These are phyloP conservation scores for Hyphopichia khmerensis DNA, from an alignment of 1,139 yeast genomes.

Conservation along the genomic window DNA sequence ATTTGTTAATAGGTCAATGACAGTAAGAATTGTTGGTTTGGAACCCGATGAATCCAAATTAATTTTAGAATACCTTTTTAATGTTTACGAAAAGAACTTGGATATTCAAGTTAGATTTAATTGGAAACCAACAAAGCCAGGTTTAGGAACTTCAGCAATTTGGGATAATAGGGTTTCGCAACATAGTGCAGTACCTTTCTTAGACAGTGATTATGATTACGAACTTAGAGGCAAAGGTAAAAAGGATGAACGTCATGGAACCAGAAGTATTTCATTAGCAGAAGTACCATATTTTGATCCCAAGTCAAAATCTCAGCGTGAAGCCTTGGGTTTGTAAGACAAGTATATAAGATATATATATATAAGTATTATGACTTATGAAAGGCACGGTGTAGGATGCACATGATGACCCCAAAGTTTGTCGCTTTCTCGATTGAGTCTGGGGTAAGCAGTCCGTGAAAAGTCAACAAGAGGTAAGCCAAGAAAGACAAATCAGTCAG, in stretches of 20 bases:
- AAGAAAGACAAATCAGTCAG: no score
- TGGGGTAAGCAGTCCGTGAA: no score
- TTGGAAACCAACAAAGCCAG: slow-evolving; percentile 46
- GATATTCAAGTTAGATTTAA: slow-evolving; percentile 54
- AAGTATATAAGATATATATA: background rate
- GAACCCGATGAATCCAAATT: slow-evolving; percentile 30
- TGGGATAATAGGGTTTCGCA: slow-evolving; percentile 60
- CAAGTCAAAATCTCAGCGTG: slow-evolving; percentile 53
- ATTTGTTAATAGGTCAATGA: slow-evolving; percentile 37
- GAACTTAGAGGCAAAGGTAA: slow-evolving; percentile 30
- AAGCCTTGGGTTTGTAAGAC: slow-evolving; percentile 25
- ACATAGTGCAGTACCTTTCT: slow-evolving; percentile 41
- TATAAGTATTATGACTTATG: no score
- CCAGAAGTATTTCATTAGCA: slow-evolving; percentile 58
- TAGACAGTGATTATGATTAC: slow-evolving; percentile 16
- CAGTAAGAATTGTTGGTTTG: slow-evolving; percentile 36
- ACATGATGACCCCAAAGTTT: no score
- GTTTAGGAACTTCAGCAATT: slow-evolving; percentile 50
- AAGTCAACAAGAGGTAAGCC: no score
- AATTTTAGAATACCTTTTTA: slow-evolving; percentile 33
- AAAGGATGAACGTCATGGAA: slow-evolving; percentile 57
- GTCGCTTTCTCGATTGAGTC: no score
- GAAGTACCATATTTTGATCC: slow-evolving; percentile 55
- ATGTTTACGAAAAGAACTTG: slow-evolving; percentile 32
- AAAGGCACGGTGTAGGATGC: no score